Evolutionary conservation across 2,329 filamentous ascomycete genomes (phyloP).

Genomic region (Purpureocillium takamizusanense): DNA sequence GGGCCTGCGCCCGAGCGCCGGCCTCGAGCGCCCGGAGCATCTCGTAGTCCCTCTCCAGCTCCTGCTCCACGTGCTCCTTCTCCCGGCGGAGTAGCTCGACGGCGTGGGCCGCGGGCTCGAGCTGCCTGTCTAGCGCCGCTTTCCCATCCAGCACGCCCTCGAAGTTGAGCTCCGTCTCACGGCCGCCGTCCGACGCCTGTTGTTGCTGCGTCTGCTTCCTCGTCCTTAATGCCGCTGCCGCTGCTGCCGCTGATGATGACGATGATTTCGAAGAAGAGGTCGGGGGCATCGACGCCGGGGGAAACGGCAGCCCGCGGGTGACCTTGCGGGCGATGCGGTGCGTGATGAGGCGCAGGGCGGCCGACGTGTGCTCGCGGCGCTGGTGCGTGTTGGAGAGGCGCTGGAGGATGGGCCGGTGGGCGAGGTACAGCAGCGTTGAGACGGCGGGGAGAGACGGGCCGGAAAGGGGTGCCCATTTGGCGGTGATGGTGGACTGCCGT

Average conservation of each 20-base stretch:
- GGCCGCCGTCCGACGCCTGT: constrained; percentile 27
- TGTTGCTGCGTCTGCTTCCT: not conserved
- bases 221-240: constrained; percentile 1
- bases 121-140: constrained; percentile 43
- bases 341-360: constrained; percentile 45
- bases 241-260: constrained; percentile 2
- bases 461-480: constrained; percentile 57
- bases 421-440: constrained; percentile 45
- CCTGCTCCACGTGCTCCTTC: constrained; percentile 44
- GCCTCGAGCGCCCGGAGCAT: constrained; percentile 40
- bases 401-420: constrained; percentile 53
- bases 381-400: constrained; percentile 40
- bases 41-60: constrained; percentile 47
- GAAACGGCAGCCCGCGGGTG: constrained; percentile 55
- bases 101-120: constrained; percentile 54
- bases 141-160: constrained; percentile 56
- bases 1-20: constrained; percentile 46
- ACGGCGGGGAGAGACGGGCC: constrained; percentile 45
- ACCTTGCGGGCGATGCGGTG: constrained; percentile 50
- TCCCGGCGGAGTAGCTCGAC: constrained; percentile 52
- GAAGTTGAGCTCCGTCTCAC: constrained; percentile 54
- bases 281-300: constrained; percentile 34
- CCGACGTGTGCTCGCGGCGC: constrained; percentile 42
- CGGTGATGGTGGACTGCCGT: constrained; percentile 54
- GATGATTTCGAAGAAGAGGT: constrained; percentile 8